Evolutionary conservation across 352 stramenopile species (phyloP), one percentile per base, ranked within the genome.

Genomic region (Globisporangium recalcitrans): DNA sequence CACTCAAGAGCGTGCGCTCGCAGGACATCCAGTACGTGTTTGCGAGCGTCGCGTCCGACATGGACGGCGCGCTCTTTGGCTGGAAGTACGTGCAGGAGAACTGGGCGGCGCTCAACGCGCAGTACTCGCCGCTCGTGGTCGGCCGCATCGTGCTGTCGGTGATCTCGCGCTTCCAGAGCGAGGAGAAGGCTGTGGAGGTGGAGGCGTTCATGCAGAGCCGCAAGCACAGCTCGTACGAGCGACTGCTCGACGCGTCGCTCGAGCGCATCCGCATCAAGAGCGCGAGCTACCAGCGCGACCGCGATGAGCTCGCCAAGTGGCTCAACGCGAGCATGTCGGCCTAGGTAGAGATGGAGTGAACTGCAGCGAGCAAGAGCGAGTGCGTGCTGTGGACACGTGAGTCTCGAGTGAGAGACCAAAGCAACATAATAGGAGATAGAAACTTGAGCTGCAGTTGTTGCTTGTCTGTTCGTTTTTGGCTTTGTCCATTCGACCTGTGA

Each of bases 21-120:
- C 85, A 95, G 70, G 85, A 96, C 64, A 94, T 90, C 51, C 77
- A 90, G 60, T 88, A 85, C 63, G 60, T 87, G 2, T 93, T 95
- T 52, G 71, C 62, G 40, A 88, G 83, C 49, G 82, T 96, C n/a
- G 78, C 82, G 1, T 65, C 71, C 21, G 82, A 93, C 55, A 68
- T 70, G 27, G 64, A 63, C 24, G 87, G 78, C 32, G 78, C 80
- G 1, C 58, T 65, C 24, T 72, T 82, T 24, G 74, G 79, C 26
- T 95, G 85, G 87, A 38, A 81, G 56, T 95, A 93, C 62, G 68
- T 95, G 44, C 72, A 90, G 67, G 65, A 81, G 13, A 62, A 95
- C 68, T 92, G 87, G 80, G 57, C 36, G 6, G 67, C 72, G 47
- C 70, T 96, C 52, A 90, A 82, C 40, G 78, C 74, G 46, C 73